Conservation (phyloP, 805 yeast genomes). For the Starmerella sp. region DNA sequence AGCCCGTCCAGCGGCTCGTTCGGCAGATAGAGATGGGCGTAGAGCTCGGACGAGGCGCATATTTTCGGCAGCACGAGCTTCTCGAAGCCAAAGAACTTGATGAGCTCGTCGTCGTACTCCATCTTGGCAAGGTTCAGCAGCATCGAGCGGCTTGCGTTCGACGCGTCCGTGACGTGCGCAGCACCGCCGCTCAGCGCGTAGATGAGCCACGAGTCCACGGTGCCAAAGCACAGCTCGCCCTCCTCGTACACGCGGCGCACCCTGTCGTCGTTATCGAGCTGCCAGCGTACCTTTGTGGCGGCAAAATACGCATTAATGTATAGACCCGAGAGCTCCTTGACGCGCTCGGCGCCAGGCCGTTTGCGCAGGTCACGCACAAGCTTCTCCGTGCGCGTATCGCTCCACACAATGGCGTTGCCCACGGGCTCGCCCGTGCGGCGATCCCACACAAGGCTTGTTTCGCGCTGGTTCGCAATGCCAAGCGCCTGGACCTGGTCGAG, state of each 20-base stretch:
- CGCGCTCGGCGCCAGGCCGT: constrained; percentile 43
- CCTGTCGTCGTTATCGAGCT: constrained; percentile 62
- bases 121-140: constrained; percentile 71
- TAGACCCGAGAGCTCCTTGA: constrained; percentile 63
- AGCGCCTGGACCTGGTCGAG: constrained; percentile 49
- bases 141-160: constrained; percentile 86
- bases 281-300: constrained; percentile 82
- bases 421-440: constrained; percentile 70
- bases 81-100: constrained; percentile 73
- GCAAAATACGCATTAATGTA: constrained; percentile 88
- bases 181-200: constrained; percentile 62
- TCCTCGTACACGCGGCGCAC: constrained; percentile 58
- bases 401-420: constrained; percentile 89
- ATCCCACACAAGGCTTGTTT: constrained; percentile 80
- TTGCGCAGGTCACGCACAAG: constrained; percentile 51
- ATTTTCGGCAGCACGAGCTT: constrained; percentile 64
- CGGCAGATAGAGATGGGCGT: constrained; percentile 61
- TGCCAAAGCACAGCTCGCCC: constrained; percentile 81
- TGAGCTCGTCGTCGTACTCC: constrained; percentile 63
- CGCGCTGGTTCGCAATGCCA: constrained; percentile 94
- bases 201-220: constrained; percentile 88
- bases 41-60: constrained; percentile 64
- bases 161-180: constrained; percentile 68
- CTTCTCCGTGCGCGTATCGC: constrained; percentile 75
- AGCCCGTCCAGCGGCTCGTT: constrained; percentile 42